A percentile compares a stretch with the other conserved stretches of the same genome.
Evolutionary conservation across 441 rosid genomes (phyloP).

Genomic region (Gossypium davidsonii): DNA sequence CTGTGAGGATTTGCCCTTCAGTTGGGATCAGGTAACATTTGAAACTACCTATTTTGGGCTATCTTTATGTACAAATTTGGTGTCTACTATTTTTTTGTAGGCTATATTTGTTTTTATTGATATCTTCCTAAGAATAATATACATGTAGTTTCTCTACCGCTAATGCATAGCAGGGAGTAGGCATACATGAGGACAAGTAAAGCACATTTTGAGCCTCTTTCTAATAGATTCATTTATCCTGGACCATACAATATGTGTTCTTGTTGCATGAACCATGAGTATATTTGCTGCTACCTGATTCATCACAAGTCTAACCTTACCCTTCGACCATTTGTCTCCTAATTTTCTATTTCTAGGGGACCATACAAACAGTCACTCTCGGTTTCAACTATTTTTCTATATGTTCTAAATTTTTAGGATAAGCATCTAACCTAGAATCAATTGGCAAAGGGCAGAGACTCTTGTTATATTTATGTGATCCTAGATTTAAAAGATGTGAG

Average conservation of each 20-base stretch:
- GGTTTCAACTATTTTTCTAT: neutral
- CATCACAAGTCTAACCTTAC: neutral
- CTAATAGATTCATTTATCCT: neutral
- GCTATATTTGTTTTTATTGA: neutral
- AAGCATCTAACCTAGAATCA: neutral
- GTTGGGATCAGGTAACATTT: slow-evolving; percentile 48
- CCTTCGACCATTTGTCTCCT: neutral
- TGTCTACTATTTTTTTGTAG: neutral
- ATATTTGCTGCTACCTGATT: neutral
- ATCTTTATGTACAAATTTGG: neutral
- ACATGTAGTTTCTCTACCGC: neutral
- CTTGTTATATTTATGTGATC: neutral
- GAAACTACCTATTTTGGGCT: slow-evolving; percentile 2
- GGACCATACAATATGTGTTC: neutral
- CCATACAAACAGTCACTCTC: neutral
- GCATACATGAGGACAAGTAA: neutral
- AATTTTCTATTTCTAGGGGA: neutral
- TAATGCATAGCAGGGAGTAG: neutral
- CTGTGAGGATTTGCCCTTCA: no score
- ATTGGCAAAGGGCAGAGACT: neutral
- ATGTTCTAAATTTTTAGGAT: neutral
- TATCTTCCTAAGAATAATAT: neutral
- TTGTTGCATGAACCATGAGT: neutral
- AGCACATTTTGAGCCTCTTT: neutral
- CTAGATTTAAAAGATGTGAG: neutral